phyloP scores from a whole-genome alignment of 73 alveolate species.

The Urostyla sp. region DNA sequence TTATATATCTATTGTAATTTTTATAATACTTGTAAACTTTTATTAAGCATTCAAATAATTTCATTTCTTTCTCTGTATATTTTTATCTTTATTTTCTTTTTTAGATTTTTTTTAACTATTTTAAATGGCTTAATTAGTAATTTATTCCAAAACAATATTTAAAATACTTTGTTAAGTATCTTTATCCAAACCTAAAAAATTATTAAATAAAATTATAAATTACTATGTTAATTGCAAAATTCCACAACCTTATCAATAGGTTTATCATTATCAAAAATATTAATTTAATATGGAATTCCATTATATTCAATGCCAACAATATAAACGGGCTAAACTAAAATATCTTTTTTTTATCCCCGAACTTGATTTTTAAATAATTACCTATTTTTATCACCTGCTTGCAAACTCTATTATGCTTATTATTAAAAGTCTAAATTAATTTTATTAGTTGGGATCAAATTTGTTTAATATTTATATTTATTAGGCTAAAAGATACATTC shows the following conservation, averaged over 20 bases:
- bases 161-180: not conserved
- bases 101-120: too few species aligned
- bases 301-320: conserved; percentile 13
- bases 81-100: too few species aligned
- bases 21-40: too few species aligned
- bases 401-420: not conserved
- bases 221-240: conserved; percentile 15
- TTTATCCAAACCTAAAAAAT: not conserved
- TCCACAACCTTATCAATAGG: not conserved
- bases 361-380: not conserved
- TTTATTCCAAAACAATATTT: not conserved
- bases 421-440: not conserved
- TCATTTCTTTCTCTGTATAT: too few species aligned
- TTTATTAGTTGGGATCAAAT: not conserved
- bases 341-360: not conserved
- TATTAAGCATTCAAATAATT: too few species aligned
- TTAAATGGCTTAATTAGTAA: not conserved
- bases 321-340: conserved; percentile 11
- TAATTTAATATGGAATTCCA: not conserved
- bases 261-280: conserved; percentile 8
- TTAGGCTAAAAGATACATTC: conserved; percentile 25
- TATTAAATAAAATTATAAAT: not conserved
- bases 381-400: not conserved
- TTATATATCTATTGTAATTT: too few species aligned
- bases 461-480: not conserved